These are phyloP conservation scores for Hermanozyma aechmeae DNA, from an alignment of 805 yeast species.

Conservation along the genomic window DNA sequence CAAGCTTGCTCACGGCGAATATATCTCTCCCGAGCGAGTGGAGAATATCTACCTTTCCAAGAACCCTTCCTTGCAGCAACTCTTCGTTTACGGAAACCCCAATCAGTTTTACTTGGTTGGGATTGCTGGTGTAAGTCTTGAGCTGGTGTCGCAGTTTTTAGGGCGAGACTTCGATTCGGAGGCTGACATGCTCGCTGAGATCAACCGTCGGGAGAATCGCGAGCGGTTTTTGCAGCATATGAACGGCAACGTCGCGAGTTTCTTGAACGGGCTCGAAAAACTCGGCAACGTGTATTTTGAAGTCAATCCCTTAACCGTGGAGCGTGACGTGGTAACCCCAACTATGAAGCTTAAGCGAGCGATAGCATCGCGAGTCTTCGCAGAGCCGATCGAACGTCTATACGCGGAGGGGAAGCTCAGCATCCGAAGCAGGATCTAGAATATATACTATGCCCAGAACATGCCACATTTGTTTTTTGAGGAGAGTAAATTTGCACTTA, in stretches of 20 bases:
- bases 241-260: constrained; percentile 23
- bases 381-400: constrained; percentile 3
- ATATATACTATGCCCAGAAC: too few species aligned
- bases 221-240: constrained; percentile 24
- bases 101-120: constrained; percentile 19
- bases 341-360: constrained; percentile 45
- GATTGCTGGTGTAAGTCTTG: constrained; percentile 17
- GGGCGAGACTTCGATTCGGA: not conserved
- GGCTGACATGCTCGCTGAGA: constrained; percentile 14
- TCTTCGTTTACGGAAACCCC: constrained; percentile 26
- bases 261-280: constrained; percentile 55
- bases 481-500: too few species aligned
- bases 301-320: constrained; percentile 54
- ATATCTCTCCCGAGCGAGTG: constrained; percentile 34
- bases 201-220: constrained; percentile 21
- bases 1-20: constrained; percentile 35
- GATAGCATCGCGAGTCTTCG: constrained; percentile 17
- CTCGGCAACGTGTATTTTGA: constrained; percentile 44
- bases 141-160: constrained; percentile 6
- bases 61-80: constrained; percentile 19
- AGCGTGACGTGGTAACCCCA: constrained; percentile 58
- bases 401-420: constrained; percentile 8
- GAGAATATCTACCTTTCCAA: constrained; percentile 23
- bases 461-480: too few species aligned
- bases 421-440: too few species aligned